phyloP scores from a whole-genome alignment of 2,329 filamentous ascomycete species.

The Colletotrichum sp. region DNA sequence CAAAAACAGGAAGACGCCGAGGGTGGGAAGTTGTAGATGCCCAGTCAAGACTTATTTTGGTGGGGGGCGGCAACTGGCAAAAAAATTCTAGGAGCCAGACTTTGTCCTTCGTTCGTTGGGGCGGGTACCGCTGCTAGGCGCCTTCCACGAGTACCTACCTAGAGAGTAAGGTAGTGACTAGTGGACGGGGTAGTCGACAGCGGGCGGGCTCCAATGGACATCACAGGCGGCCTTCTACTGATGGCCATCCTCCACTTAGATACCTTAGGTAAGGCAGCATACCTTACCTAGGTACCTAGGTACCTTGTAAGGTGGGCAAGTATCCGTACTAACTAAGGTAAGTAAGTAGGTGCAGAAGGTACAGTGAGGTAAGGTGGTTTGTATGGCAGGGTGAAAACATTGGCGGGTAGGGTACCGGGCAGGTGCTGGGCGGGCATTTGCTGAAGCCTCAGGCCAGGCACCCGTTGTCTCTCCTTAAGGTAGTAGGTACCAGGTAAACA shows the following conservation, averaged over 20 bases:
- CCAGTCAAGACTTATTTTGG: conserved; percentile 21
- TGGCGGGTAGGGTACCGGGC: neutral
- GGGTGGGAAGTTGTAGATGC: conserved; percentile 18
- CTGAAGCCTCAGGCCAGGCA: neutral
- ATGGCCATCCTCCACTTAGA: neutral
- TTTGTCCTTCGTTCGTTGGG: conserved; percentile 13
- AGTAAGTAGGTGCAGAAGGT: neutral
- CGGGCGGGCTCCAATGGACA: neutral
- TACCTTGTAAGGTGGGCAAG: neutral
- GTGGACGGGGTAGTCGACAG: neutral
- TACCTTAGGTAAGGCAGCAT: neutral
- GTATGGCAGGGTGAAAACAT: neutral
- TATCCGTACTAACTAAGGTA: neutral
- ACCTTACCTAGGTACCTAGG: neutral
- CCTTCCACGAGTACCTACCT: neutral
- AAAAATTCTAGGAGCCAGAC: conserved; percentile 14
- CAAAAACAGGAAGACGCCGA: conserved; percentile 1
- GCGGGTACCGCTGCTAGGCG: conserved; percentile 17
- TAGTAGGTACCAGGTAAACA: neutral
- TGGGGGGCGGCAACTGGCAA: conserved; percentile 8
- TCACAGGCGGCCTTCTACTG: neutral
- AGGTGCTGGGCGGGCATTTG: neutral
- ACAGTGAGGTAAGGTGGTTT: too few species aligned
- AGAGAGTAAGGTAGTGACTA: neutral
- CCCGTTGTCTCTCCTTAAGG: neutral